phyloP scores from a whole-genome alignment of 2,329 filamentous ascomycete species.

The Trichophyton schoenleinii region DNA sequence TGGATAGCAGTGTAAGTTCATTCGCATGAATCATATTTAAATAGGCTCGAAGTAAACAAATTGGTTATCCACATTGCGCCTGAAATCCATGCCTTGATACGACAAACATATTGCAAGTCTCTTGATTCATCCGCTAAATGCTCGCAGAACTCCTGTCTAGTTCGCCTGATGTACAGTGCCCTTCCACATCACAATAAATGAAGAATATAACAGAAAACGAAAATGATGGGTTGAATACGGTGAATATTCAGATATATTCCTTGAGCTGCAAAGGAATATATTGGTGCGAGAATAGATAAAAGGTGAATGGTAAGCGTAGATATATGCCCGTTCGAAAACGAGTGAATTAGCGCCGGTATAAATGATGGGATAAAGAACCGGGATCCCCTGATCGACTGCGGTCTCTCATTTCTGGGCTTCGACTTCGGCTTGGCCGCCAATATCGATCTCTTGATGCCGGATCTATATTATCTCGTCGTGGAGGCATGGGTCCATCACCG shows the following conservation, averaged over 20 bases:
- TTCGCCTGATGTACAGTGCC: not conserved
- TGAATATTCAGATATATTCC: not conserved
- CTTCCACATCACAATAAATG: not conserved
- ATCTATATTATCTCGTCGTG: conserved; percentile 9
- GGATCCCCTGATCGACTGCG: conserved; percentile 8
- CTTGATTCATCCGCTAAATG: not conserved
- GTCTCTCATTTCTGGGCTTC: conserved; percentile 9
- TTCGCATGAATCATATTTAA: too few relatives aligned
- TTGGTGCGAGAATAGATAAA: not conserved
- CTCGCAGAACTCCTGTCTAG: not conserved
- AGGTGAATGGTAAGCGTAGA: too few relatives aligned
- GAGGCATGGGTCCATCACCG: conserved; percentile 2
- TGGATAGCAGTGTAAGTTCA: too few relatives aligned
- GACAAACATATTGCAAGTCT: not conserved
- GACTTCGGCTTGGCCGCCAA: conserved; percentile 10
- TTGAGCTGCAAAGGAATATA: not conserved
- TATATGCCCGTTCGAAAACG: not conserved
- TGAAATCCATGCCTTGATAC: not conserved
- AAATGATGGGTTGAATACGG: not conserved
- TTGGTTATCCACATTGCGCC: not conserved
- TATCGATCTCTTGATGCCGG: conserved; percentile 8
- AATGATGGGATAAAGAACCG: conserved; percentile 6
- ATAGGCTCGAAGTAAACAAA: too few relatives aligned
- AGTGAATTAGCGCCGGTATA: conserved; percentile 8
- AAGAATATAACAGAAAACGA: not conserved